phyloP scores from a whole-genome alignment of 352 stramenopile species.

The Globisporangium middletonii region DNA sequence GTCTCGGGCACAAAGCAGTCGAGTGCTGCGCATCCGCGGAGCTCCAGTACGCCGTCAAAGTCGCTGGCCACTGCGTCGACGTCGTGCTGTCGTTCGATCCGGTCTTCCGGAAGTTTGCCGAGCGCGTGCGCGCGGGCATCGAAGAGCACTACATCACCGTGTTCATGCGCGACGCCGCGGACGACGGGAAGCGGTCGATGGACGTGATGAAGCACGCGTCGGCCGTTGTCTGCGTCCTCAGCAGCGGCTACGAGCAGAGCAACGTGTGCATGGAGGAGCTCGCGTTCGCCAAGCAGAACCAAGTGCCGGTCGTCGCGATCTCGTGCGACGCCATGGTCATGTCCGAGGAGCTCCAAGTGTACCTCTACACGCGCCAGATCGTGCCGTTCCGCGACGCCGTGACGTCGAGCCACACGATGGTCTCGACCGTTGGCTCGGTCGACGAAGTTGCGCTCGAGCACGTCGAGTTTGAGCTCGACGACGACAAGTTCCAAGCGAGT shows the following conservation, averaged over 20 bases:
- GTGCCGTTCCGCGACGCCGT: conserved; percentile 65
- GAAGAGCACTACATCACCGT: conserved; percentile 74
- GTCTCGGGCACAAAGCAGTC: conserved; percentile 46
- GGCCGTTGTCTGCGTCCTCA: conserved; percentile 68
- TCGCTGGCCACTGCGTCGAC: conserved; percentile 57
- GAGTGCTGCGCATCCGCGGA: conserved; percentile 72
- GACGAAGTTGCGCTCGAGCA: conserved; percentile 17
- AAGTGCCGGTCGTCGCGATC: conserved; percentile 66
- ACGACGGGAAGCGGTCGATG: conserved; percentile 40
- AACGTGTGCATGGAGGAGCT: conserved; percentile 76
- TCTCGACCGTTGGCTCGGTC: conserved; percentile 12
- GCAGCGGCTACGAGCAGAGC: conserved; percentile 53
- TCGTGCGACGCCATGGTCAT: conserved; percentile 53
- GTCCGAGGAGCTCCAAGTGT: conserved; percentile 70
- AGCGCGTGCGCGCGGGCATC: conserved; percentile 54
- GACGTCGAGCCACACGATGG: conserved; percentile 31
- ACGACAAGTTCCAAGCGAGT: conserved; percentile 59
- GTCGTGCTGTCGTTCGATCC: conserved; percentile 78
- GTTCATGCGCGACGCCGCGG: conserved; percentile 48
- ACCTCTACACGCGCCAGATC: conserved; percentile 74
- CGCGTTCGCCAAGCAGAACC: conserved; percentile 59
- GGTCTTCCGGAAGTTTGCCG: conserved; percentile 50
- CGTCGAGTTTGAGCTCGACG: conserved; percentile 49
- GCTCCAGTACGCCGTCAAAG: conserved; percentile 72
- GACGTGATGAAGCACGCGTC: conserved; percentile 57